These are phyloP conservation scores for Gomphus sp. DNA, from an alignment of 1,284 basidiomycete species.

Conservation along the genomic window DNA sequence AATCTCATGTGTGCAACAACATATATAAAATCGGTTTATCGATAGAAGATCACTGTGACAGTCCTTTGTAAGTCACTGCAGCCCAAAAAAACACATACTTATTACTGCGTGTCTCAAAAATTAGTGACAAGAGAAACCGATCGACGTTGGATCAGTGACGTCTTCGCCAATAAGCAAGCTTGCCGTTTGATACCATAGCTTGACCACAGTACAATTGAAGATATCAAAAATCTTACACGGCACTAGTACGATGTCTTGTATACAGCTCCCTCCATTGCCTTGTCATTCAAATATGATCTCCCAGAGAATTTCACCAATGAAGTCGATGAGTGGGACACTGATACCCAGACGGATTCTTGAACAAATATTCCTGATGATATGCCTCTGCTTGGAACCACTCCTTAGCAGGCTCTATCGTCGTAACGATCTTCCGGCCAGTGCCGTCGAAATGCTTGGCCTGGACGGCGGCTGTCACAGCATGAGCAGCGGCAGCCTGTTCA, in stretches of 20 bases:
- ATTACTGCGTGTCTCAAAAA: background rate
- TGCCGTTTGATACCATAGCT: background rate
- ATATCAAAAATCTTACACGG: too few relatives aligned
- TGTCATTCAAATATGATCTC: background rate
- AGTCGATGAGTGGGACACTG: slow-evolving; percentile 25
- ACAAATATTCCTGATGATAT: slow-evolving; percentile 82
- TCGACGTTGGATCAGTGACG: background rate
- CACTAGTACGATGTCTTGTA: too few relatives aligned
- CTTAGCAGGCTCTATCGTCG: slow-evolving; percentile 56
- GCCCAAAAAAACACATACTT: background rate
- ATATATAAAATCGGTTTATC: too few relatives aligned
- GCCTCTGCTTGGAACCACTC: slow-evolving; percentile 80
- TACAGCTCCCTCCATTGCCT: background rate
- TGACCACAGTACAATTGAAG: background rate
- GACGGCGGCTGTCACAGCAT: slow-evolving; percentile 76
- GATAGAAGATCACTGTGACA: too few relatives aligned
- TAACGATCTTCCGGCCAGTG: slow-evolving; percentile 70
- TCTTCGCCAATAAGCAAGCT: background rate
- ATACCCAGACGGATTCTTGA: slow-evolving; percentile 53
- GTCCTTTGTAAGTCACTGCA: too few relatives aligned
- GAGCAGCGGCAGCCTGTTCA: slow-evolving; percentile 70
- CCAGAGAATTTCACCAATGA: background rate
- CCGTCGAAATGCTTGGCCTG: slow-evolving; percentile 79
- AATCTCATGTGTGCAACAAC: too few relatives aligned
- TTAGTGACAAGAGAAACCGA: background rate